These are phyloP conservation scores for Hanseniaspora uvarum DNA, from an alignment of 1,139 yeast species.

Conservation along the genomic window DNA sequence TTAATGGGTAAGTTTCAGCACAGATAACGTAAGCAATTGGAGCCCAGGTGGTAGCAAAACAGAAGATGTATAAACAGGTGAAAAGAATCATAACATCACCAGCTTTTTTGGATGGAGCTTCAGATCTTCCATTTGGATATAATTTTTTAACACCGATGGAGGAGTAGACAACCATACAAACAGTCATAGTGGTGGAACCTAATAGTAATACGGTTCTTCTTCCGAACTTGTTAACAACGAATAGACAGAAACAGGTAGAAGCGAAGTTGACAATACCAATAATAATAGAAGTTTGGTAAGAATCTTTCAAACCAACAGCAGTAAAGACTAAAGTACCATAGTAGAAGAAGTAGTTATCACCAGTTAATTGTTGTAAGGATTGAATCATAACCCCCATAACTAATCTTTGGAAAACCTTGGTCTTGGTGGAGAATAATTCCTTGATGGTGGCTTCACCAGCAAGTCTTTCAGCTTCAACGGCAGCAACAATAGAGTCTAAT, in stretches of 20 bases:
- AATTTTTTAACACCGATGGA: slow-evolving; percentile 51
- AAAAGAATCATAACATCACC: slow-evolving; percentile 73
- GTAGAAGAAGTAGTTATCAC: slow-evolving; percentile 65
- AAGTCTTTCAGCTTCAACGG: slow-evolving; percentile 41
- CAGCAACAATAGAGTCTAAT: slow-evolving; percentile 50
- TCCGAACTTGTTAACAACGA: slow-evolving; percentile 52
- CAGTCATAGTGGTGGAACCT: slow-evolving; percentile 51
- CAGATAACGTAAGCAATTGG: slow-evolving; percentile 64
- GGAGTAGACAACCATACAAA: slow-evolving; percentile 50
- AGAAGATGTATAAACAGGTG: slow-evolving; percentile 67
- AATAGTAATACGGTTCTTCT: slow-evolving; percentile 50
- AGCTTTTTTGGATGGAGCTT: slow-evolving; percentile 36
- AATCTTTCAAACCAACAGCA: slow-evolving; percentile 57
- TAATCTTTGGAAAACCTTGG: slow-evolving; percentile 47
- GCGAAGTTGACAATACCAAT: slow-evolving; percentile 63
- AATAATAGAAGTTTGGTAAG: slow-evolving; percentile 60
- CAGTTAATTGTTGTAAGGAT: slow-evolving; percentile 64
- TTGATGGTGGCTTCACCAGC: slow-evolving; percentile 34
- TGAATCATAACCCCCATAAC: slow-evolving; percentile 54
- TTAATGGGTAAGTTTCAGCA: slow-evolving; percentile 68
- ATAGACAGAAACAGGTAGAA: slow-evolving; percentile 56
- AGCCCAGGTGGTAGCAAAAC: slow-evolving; percentile 78
- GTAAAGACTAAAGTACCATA: slow-evolving; percentile 61
- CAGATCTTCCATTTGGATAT: slow-evolving; percentile 38
- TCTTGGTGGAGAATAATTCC: slow-evolving; percentile 31